Percentiles rank a stretch among this genome's conserved stretches.
Conservation (phyloP, 1,284 basidiomycete species). For the Polyporus tsugae region DNA sequence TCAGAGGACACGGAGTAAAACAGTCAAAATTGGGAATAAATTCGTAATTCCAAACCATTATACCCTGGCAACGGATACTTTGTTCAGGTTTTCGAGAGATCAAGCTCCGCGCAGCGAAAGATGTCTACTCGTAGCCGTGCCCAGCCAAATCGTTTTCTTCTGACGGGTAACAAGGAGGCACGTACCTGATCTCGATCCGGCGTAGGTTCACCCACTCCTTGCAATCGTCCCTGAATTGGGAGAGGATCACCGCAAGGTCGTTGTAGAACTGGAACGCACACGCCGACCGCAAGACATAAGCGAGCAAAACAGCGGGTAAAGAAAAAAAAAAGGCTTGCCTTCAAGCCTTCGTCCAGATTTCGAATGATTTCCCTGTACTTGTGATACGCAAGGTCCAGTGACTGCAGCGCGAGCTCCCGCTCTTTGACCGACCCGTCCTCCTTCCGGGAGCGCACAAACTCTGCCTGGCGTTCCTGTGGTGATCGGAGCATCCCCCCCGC, state of each 20-base stretch:
- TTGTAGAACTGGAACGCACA: slow-evolving; percentile 78
- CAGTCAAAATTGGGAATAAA: background rate
- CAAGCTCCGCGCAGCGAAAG: too few species aligned
- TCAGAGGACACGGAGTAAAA: background rate
- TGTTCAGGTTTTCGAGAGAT: background rate
- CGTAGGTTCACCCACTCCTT: slow-evolving; percentile 78
- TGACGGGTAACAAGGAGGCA: background rate
- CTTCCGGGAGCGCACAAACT: slow-evolving; percentile 81
- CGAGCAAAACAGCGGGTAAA: background rate
- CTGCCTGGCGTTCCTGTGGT: slow-evolving; percentile 73
- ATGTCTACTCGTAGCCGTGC: background rate
- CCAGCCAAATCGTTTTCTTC: background rate
- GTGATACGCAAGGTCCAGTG: slow-evolving; percentile 88
- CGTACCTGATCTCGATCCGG: slow-evolving; percentile 64
- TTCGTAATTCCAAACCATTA: background rate
- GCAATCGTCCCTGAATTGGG: slow-evolving; percentile 80
- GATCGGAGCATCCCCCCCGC: background rate
- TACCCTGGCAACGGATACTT: background rate
- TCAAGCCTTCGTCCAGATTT: slow-evolving; percentile 90
- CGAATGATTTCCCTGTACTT: slow-evolving; percentile 88
- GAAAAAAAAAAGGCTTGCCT: slow-evolving; percentile 53
- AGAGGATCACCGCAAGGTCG: slow-evolving; percentile 74
- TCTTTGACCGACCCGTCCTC: slow-evolving; percentile 84
- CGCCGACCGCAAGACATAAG: slow-evolving; percentile 1
- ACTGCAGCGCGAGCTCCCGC: slow-evolving; percentile 86